These are phyloP conservation scores for Orbilia quercus DNA, from an alignment of 2,329 filamentous ascomycete genomes.

Conservation along the genomic window DNA sequence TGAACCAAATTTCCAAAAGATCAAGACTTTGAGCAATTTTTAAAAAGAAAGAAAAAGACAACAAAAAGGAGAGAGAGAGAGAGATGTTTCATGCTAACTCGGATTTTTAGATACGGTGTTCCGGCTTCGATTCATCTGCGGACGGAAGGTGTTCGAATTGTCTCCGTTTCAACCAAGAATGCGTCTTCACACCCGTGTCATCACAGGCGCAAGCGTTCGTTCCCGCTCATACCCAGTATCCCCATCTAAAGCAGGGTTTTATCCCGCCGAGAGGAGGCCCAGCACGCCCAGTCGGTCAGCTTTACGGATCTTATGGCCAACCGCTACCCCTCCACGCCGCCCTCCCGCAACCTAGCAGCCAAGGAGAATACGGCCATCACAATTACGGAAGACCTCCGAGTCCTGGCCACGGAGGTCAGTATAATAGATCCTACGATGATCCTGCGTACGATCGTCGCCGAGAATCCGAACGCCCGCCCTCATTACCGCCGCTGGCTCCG, in stretches of 20 bases:
- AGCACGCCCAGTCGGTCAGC: conserved; percentile 60
- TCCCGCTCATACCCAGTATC: conserved; percentile 75
- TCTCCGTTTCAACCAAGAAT: conserved; percentile 78
- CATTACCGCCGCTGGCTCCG: conserved; percentile 62
- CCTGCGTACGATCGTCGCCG: conserved; percentile 57
- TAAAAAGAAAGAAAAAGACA: too few relatives aligned
- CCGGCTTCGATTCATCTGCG: conserved; percentile 77
- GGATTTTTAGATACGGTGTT: conserved; percentile 78
- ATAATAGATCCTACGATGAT: conserved; percentile 58
- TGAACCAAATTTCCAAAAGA: too few relatives aligned
- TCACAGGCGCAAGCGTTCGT: conserved; percentile 80
- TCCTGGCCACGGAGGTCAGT: conserved; percentile 32
- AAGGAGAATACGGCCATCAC: conserved; percentile 57
- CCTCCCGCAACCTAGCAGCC: conserved; percentile 51
- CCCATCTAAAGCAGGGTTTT: conserved; percentile 66
- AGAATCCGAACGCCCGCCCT: conserved; percentile 62
- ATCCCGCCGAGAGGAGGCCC: conserved; percentile 62
- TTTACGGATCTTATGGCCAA: conserved; percentile 64
- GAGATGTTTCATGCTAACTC: conserved; percentile 27
- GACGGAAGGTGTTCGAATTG: conserved; percentile 80
- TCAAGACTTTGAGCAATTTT: too few relatives aligned
- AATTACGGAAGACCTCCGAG: conserved; percentile 43
- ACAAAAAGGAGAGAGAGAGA: too few relatives aligned
- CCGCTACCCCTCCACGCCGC: conserved; percentile 61
- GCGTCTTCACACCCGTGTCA: conserved; percentile 80